Percentiles rank a stretch among this genome's conserved stretches.
Conservation (phyloP, 257 asterid genomes). For the Nicotiana obtusifolia region DNA sequence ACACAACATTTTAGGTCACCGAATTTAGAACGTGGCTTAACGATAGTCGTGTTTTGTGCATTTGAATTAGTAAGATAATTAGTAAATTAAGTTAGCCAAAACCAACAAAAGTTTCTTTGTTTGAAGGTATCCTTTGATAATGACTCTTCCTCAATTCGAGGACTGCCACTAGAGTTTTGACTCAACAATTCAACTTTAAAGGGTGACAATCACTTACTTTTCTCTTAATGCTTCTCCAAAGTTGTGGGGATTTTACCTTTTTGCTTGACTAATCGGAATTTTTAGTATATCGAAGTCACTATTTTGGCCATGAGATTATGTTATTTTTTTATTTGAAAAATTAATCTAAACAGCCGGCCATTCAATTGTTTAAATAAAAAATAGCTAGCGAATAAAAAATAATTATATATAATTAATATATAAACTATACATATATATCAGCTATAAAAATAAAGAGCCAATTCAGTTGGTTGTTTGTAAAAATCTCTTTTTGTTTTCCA, state of each 20-base stretch:
- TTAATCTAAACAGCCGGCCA: too few relatives aligned
- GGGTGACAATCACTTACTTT: neutral
- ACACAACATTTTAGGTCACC: neutral
- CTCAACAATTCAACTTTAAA: neutral
- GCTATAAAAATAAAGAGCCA: too few relatives aligned
- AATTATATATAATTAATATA: too few relatives aligned
- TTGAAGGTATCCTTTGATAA: slow-evolving; percentile 17
- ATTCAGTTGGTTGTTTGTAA: too few relatives aligned
- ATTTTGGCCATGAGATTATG: too few relatives aligned
- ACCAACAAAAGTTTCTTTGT: neutral
- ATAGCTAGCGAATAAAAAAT: too few relatives aligned
- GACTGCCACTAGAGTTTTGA: neutral
- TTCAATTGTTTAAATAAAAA: too few relatives aligned
- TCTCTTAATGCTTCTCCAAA: slow-evolving; percentile 6
- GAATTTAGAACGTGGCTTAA: slow-evolving; percentile 30
- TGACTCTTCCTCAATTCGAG: slow-evolving; percentile 18
- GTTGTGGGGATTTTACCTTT: neutral
- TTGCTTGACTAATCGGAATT: slow-evolving; percentile 9
- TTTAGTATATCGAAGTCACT: too few relatives aligned
- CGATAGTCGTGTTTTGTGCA: slow-evolving; percentile 23
- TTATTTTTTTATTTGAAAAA: too few relatives aligned
- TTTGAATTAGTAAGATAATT: slow-evolving; percentile 22
- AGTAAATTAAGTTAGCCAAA: slow-evolving; percentile 9
- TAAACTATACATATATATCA: too few relatives aligned
- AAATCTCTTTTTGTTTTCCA: too few relatives aligned